Percentiles rank a stretch among this genome's conserved stretches.
phyloP scores from a whole-genome alignment of 1,284 basidiomycete species.

The Ceratobasidium sp. region DNA sequence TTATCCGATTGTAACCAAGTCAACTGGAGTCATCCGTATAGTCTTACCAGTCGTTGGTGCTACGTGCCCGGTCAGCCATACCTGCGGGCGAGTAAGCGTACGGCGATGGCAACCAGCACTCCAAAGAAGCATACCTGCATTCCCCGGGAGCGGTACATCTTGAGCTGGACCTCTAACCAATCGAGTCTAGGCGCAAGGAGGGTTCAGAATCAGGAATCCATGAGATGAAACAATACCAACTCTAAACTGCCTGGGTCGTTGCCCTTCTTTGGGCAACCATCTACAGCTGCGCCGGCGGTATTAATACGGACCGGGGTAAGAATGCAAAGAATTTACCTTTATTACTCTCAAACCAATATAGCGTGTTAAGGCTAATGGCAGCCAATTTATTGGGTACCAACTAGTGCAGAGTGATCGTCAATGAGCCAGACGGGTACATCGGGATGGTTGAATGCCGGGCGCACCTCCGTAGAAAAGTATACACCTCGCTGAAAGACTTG shows the following conservation, averaged over 20 bases:
- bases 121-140: constrained; percentile 67
- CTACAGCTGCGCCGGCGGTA: constrained; percentile 57
- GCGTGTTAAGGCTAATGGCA: constrained; percentile 86
- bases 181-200: constrained; percentile 57
- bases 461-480: constrained; percentile 84
- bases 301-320: constrained; percentile 13
- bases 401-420: not conserved
- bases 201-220: constrained; percentile 6
- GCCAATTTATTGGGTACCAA: constrained; percentile 64
- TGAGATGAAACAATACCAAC: constrained; percentile 50
- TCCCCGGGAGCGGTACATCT: constrained; percentile 69
- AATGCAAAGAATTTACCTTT: constrained; percentile 62
- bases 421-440: not conserved
- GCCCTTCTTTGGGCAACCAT: constrained; percentile 68
- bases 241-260: constrained; percentile 82
- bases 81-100: constrained; percentile 43
- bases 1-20: constrained; percentile 15
- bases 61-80: constrained; percentile 60
- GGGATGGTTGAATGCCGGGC: constrained; percentile 69
- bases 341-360: constrained; percentile 93
- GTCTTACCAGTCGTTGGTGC: constrained; percentile 50
- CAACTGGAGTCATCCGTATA: constrained; percentile 4
- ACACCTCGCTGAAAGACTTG: constrained; percentile 85
- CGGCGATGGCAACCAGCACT: constrained; percentile 37
- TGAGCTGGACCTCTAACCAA: constrained; percentile 90